A percentile compares a stretch with the other conserved stretches of the same genome.
phyloP scores from a whole-genome alignment of 2,329 filamentous ascomycete species.

The Lizonia empirigonia region DNA sequence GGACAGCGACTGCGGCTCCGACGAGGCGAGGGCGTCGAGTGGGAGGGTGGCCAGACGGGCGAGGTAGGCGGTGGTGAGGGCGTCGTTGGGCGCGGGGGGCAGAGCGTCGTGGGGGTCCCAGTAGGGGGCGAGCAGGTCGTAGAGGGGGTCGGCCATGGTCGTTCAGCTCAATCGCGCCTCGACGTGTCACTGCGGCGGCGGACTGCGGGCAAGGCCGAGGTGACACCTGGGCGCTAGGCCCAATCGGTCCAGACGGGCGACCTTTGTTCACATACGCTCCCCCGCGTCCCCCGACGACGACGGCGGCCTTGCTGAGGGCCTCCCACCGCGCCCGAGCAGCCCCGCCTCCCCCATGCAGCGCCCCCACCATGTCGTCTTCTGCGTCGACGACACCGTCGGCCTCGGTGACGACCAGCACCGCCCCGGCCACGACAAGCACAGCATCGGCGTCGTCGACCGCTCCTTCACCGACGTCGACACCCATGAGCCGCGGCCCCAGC shows the following conservation, averaged over 20 bases:
- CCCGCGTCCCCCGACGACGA: slow-evolving; percentile 6
- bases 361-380: slow-evolving; percentile 39
- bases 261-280: slow-evolving; percentile 24
- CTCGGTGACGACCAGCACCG: slow-evolving; percentile 47
- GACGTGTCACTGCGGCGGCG: slow-evolving; percentile 1
- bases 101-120: slow-evolving; percentile 53
- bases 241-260: slow-evolving; percentile 8
- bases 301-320: slow-evolving; percentile 21
- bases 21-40: slow-evolving; percentile 71
- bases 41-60: slow-evolving; percentile 77
- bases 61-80: slow-evolving; percentile 72
- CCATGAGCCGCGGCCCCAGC: slow-evolving; percentile 52
- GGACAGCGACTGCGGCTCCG: slow-evolving; percentile 78
- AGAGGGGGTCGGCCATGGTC: slow-evolving; percentile 64
- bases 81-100: slow-evolving; percentile 53
- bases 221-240: slow-evolving; percentile 17
- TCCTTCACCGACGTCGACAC: slow-evolving; percentile 53
- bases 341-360: slow-evolving; percentile 24
- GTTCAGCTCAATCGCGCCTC: background rate
- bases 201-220: slow-evolving; percentile 23
- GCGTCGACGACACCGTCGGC: slow-evolving; percentile 51
- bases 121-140: slow-evolving; percentile 72
- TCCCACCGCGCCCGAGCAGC: slow-evolving; percentile 26
- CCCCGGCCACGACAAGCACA: slow-evolving; percentile 50
- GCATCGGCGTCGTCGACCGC: slow-evolving; percentile 54